Base-by-base conservation (phyloP, 2,329 filamentous ascomycete species). In the Exophiala aquamarina region DNA sequence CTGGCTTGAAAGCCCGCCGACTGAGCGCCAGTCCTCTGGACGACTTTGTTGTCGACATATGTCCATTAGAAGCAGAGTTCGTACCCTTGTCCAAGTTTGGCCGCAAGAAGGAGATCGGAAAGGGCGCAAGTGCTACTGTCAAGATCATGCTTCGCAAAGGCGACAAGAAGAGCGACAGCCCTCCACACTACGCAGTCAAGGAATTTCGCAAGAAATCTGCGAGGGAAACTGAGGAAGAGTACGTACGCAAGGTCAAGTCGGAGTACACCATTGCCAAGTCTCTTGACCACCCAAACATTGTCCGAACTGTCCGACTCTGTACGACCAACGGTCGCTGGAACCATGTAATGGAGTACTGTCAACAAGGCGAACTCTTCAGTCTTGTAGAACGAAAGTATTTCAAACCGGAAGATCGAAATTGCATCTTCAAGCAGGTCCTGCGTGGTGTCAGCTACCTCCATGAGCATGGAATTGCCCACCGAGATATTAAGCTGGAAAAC, bases 341-440 rank as follows among this genome's bases (percentile, higher is more conserved):
- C 64, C 88, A 94, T 64, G 88, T 95, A 46, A 95, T 95, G 90
- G 89, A 95, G 64, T 94, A 87, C 65, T 95, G 90, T 70, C 77
- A 81, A 3, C 82, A 89, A 57, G 89, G 90, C 36, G 90, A 95
- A 62, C 72, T 95, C 4, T 92, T 86, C 65, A 76, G 77, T 52
- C 71, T 95, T 10, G 84, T 94, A 31, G 79, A 84, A 55, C 85
- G 84, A 64, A 79, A 79, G 26, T 84, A 86, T 59, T 80, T 94
- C 54, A 79, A 73, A 47, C 69, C 73, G 3, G 76, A 83, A 5
- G 88, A 94, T 62, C 83, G 87, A 8, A 72, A 87, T 23, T 95
- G 90, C 67, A 77, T 95, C 54, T 94, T 95, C 78, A 94, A 94
- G 74, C 90, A 95, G 66, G 74, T 95, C 20, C 72, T 93, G 23